Base-by-base conservation (phyloP, 306 rosid genomes). In the Lathyrus aphaca region DNA sequence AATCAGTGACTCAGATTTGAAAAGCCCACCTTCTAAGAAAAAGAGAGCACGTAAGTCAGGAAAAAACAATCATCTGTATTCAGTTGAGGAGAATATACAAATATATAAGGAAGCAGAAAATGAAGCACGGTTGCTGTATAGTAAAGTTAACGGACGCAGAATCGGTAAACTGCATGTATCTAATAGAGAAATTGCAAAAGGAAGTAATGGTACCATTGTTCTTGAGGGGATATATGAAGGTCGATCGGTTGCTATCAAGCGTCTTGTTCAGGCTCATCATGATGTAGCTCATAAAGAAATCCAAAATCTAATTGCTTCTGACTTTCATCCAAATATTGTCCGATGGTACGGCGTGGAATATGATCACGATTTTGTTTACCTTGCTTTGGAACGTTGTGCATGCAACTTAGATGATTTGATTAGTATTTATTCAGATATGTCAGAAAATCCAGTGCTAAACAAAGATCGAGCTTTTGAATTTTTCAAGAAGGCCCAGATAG, bases 201-300 rank as follows among this genome's bases (percentile, higher is more conserved):
- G 97, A 61, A 92, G 97, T 73, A 92, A 92, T 57, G 97, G 92
- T 10, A 89, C 97, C 3, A 43, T 92, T 79, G 86, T 92, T 13
- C 84, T 92, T 3, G 92, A 92, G 77, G 97, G 97, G 74, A 63
- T 74, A 43, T 89, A 89, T 65, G 96, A 87, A 76, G 85, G 96
- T 12, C 86, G 96, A 10, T 60, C 73, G 16, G 96, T 92, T 74
- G 97, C 98, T 74, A 91, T 92, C 42, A 89, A 92, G 64, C 95
- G 98, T 66, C 92, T 92, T 54, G 91, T 92, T 50, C 83, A 82
- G 82, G 67, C 89, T 85, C 95, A 92, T 79, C 84, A 92, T 65
- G 86, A 89, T 39, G 79, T 75, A 68, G 96, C 92, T 39, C 69
- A 63, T 62, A 87, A 89, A 69, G 98, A 92, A 80, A 86, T 92